Conservation (phyloP, 2,329 filamentous ascomycete species). For the Apiospora phragmitis region DNA sequence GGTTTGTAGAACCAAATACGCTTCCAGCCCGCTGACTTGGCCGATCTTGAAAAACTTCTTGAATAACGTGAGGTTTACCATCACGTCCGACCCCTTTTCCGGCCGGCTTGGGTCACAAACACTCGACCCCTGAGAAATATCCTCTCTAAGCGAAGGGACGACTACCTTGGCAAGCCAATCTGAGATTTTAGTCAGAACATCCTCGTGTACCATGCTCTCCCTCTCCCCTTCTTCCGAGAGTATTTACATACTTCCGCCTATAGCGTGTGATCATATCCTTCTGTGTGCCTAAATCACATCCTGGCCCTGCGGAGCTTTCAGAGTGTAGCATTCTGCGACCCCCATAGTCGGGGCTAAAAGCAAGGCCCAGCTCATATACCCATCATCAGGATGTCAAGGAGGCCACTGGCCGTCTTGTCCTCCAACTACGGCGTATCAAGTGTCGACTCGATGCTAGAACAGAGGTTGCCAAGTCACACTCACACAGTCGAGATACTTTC, state of each 20-base stretch:
- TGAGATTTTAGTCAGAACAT: background rate
- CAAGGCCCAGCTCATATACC: background rate
- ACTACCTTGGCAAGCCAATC: background rate
- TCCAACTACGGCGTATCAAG: no score
- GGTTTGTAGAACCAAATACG: background rate
- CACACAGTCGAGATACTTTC: no score
- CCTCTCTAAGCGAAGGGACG: background rate
- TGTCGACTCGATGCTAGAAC: no score
- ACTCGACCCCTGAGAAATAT: background rate
- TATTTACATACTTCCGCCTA: background rate
- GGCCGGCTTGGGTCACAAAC: background rate
- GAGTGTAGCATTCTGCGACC: background rate
- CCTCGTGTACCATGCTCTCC: no score
- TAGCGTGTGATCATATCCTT: background rate
- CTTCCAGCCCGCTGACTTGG: background rate
- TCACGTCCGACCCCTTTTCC: background rate
- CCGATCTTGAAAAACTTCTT: background rate
- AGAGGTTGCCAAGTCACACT: no score
- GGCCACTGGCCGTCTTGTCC: no score
- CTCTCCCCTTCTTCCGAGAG: background rate
- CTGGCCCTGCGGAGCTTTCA: background rate
- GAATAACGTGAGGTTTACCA: background rate
- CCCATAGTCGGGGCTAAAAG: no score
- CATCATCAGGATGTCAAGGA: background rate
- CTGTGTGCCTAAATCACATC: background rate